These are phyloP conservation scores for Plasmodium coatneyi DNA, from an alignment of 169 alveolate genomes.

Conservation along the genomic window DNA sequence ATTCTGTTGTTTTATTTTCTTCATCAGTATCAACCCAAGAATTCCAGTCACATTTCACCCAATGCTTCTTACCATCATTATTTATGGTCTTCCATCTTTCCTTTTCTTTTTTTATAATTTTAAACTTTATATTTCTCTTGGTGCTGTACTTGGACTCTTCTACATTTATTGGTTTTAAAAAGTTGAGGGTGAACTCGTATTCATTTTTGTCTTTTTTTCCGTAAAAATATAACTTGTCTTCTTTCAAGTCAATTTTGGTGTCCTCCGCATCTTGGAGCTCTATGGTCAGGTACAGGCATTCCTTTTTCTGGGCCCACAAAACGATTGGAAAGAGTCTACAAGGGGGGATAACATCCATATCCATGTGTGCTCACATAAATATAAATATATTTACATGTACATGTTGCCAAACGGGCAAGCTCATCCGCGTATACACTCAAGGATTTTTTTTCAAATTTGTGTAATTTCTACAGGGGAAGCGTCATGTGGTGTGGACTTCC, in stretches of 20 bases:
- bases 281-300: slow-evolving; percentile 81
- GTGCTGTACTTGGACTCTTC: slow-evolving; percentile 77
- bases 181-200: slow-evolving; percentile 80
- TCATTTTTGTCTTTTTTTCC: slow-evolving; percentile 81
- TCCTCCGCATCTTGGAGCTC: slow-evolving; percentile 79
- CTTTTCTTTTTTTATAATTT: slow-evolving; percentile 80
- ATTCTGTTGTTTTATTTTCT: slow-evolving; percentile 77
- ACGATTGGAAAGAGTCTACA: slow-evolving; percentile 83
- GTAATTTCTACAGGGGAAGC: background rate
- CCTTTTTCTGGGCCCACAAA: slow-evolving; percentile 86
- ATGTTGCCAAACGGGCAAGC: background rate
- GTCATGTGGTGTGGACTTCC: background rate
- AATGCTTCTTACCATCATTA: slow-evolving; percentile 85
- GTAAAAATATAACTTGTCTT: slow-evolving; percentile 75
- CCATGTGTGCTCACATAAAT: slow-evolving; percentile 7
- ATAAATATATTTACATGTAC: background rate
- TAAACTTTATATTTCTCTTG: slow-evolving; percentile 80
- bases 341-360: background rate
- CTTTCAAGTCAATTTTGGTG: slow-evolving; percentile 76
- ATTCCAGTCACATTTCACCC: slow-evolving; percentile 87
- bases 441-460: background rate
- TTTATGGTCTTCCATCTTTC: slow-evolving; percentile 85
- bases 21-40: slow-evolving; percentile 88
- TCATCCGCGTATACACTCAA: background rate
- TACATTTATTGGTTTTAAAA: slow-evolving; percentile 84